Conservation (phyloP, 139 green algal genomes). For the Spirogloea muscicola region DNA sequence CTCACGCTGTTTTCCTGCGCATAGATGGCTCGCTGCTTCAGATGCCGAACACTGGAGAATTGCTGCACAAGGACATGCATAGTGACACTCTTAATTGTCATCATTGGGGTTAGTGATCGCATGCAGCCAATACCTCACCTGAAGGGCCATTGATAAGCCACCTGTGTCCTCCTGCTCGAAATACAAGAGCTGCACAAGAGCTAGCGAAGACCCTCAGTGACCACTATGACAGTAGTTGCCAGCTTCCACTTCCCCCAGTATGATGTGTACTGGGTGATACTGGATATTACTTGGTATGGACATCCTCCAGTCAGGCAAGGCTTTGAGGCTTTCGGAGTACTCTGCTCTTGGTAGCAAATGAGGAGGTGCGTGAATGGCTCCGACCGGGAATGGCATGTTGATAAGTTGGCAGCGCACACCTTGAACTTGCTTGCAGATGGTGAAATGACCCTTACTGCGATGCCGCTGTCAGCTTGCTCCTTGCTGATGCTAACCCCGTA, state of each 20-base stretch:
- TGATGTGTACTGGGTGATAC: too few relatives aligned
- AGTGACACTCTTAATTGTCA: too few relatives aligned
- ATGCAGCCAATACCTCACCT: not conserved
- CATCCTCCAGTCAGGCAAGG: not conserved
- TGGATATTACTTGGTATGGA: too few relatives aligned
- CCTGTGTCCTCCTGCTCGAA: conserved; percentile 20
- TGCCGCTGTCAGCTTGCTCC: conserved; percentile 30
- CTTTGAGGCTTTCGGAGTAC: not conserved
- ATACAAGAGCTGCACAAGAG: conserved; percentile 22
- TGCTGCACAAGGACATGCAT: too few relatives aligned
- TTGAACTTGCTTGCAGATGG: conserved; percentile 40
- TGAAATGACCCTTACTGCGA: conserved; percentile 31
- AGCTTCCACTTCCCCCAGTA: too few relatives aligned
- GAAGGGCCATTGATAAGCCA: conserved; percentile 1
- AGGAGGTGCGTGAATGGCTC: not conserved
- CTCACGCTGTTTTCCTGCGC: conserved; percentile 39
- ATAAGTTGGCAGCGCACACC: conserved; percentile 7
- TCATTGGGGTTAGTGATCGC: not conserved
- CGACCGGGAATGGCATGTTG: not conserved
- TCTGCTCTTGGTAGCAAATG: not conserved
- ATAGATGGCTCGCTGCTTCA: not conserved
- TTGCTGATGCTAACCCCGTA: conserved; percentile 15
- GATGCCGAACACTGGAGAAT: not conserved
- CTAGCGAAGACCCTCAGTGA: not conserved
- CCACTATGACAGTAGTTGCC: not conserved